These are phyloP conservation scores for Hypomontagnella monticulosa DNA, from an alignment of 495 filamentous ascomycete genomes.

Conservation along the genomic window DNA sequence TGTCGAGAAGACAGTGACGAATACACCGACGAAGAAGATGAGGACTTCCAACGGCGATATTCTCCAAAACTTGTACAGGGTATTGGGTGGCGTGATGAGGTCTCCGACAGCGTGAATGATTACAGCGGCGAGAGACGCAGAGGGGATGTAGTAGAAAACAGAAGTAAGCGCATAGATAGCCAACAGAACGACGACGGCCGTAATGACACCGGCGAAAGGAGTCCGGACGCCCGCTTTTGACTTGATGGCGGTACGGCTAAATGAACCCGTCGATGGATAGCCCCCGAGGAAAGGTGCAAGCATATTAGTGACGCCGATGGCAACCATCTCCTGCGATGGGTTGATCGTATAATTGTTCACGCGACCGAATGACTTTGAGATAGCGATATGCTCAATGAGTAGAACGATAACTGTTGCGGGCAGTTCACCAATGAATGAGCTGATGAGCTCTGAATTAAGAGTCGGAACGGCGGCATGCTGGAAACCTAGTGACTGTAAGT, in stretches of 20 bases:
- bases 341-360: slow-evolving; percentile 99
- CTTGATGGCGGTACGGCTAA: slow-evolving; percentile 97
- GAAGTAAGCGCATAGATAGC: slow-evolving; percentile 92
- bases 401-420: slow-evolving; percentile 90
- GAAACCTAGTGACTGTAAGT: slow-evolving; percentile 65
- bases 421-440: slow-evolving; percentile 68
- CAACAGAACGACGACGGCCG: slow-evolving; percentile 86
- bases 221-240: slow-evolving; percentile 96
- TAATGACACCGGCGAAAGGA: slow-evolving; percentile 91
- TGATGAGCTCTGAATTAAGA: slow-evolving; percentile 71
- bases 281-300: slow-evolving; percentile 93
- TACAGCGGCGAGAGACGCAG: slow-evolving; percentile 84
- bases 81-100: slow-evolving; percentile 92
- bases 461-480: slow-evolving; percentile 79
- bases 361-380: slow-evolving; percentile 96
- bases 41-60: slow-evolving; percentile 88
- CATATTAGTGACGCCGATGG: slow-evolving; percentile 91
- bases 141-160: slow-evolving; percentile 96
- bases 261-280: slow-evolving; percentile 95
- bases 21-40: slow-evolving; percentile 93
- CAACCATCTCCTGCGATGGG: slow-evolving; percentile 95
- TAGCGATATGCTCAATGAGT: slow-evolving; percentile 96
- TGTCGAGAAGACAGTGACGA: slow-evolving; percentile 86
- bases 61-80: slow-evolving; percentile 95
- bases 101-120: slow-evolving; percentile 99